These are phyloP conservation scores for Jacaranda mimosifolia DNA, from an alignment of 257 asterid genomes.

Conservation along the genomic window DNA sequence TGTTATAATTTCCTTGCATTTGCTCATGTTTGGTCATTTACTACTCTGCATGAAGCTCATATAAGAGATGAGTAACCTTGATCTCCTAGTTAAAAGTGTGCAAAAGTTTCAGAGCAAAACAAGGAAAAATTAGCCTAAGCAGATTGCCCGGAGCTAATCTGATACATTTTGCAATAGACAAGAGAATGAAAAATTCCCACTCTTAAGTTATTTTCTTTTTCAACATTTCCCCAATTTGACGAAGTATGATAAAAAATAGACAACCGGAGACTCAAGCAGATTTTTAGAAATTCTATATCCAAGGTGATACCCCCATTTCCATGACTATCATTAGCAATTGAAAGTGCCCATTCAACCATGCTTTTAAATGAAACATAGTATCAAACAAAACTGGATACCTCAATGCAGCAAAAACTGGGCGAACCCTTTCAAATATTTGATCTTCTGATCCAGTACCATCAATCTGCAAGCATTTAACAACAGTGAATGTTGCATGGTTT, in stretches of 20 bases:
- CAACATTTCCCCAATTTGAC: slow-evolving; percentile 11
- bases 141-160: neutral
- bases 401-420: slow-evolving; percentile 67
- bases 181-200: neutral
- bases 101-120: neutral
- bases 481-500: neutral
- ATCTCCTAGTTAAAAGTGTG: neutral
- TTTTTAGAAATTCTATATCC: neutral
- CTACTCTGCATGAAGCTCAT: neutral
- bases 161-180: neutral
- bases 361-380: neutral
- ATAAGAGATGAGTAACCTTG: slow-evolving; percentile 6
- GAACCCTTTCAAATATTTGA: slow-evolving; percentile 82
- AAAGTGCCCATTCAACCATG: slow-evolving; percentile 14
- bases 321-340: slow-evolving; percentile 20
- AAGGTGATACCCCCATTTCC: slow-evolving; percentile 21
- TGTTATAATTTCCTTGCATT: neutral
- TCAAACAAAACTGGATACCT: slow-evolving; percentile 50
- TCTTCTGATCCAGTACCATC: slow-evolving; percentile 91
- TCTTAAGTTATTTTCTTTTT: neutral
- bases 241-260: slow-evolving; percentile 21
- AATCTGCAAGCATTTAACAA: slow-evolving; percentile 57
- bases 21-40: neutral
- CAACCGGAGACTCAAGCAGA: slow-evolving; percentile 21
- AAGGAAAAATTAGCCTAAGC: neutral